Evolutionary conservation across 1,284 basidiomycete genomes (phyloP).

Genomic region (Rhizopogon hawkerae): DNA sequence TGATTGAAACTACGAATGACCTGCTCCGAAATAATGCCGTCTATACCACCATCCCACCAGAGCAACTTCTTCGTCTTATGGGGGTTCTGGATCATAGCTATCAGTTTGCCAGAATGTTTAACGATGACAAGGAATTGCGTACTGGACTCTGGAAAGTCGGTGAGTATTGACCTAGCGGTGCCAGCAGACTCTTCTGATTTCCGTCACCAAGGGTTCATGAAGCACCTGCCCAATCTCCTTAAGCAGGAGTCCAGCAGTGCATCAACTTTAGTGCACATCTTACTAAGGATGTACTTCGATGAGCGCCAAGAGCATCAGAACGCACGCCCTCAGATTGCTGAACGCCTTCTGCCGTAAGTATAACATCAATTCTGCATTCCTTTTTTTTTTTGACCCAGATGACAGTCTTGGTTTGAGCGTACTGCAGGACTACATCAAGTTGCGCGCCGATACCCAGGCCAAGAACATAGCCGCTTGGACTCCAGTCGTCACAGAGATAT

Average conservation of each 20-base stretch:
- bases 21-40: constrained; percentile 88
- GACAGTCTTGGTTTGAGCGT: constrained; percentile 83
- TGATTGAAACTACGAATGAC: constrained; percentile 98
- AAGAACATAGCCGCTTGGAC: constrained; percentile 98
- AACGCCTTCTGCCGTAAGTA: constrained; percentile 84
- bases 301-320: constrained; percentile 78
- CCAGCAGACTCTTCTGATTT: constrained; percentile 4
- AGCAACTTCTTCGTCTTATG: constrained; percentile 89
- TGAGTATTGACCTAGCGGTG: constrained; percentile 35
- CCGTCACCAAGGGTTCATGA: constrained; percentile 83
- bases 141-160: constrained; percentile 99
- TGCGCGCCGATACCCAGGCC: constrained; percentile 85
- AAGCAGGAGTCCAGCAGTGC: constrained; percentile 99
- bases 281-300: constrained; percentile 93
- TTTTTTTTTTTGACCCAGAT: not conserved
- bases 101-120: constrained; percentile 95
- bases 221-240: constrained; percentile 94
- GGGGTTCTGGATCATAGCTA: constrained; percentile 94
- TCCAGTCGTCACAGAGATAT: constrained; percentile 89
- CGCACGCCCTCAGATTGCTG: constrained; percentile 75
- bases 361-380: constrained; percentile 3
- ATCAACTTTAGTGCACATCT: constrained; percentile 86
- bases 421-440: constrained; percentile 82
- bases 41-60: constrained; percentile 90
- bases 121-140: constrained; percentile 95